Evolutionary conservation across 352 stramenopile species (phyloP).

Genomic region (Albugo candida): DNA sequence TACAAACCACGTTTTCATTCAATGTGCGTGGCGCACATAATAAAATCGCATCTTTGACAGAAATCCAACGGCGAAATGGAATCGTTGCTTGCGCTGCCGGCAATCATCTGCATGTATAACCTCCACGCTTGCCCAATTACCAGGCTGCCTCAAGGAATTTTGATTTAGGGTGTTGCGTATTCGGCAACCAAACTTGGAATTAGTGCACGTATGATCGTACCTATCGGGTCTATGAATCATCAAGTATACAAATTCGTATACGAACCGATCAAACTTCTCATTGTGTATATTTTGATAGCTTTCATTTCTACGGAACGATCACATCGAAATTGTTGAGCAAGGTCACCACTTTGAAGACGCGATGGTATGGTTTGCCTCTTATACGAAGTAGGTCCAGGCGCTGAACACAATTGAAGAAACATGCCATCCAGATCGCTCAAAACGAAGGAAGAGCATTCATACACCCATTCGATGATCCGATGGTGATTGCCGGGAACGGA

Average conservation of each 20-base stretch:
- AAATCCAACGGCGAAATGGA: slow-evolving; percentile 50
- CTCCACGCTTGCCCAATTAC: too few species aligned
- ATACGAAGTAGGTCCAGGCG: background rate
- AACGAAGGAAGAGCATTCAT: slow-evolving; percentile 88
- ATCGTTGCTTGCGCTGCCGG: slow-evolving; percentile 72
- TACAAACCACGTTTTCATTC: slow-evolving; percentile 96
- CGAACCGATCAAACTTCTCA: background rate
- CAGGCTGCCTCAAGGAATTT: too few species aligned
- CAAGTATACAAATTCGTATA: slow-evolving; percentile 51
- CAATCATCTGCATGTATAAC: slow-evolving; percentile 87
- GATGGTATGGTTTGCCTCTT: slow-evolving; percentile 13
- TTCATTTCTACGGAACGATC: slow-evolving; percentile 12
- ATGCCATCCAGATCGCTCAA: slow-evolving; percentile 81
- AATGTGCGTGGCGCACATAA: slow-evolving; percentile 97
- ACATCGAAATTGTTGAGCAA: slow-evolving; percentile 87
- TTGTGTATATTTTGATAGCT: background rate
- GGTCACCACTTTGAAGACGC: slow-evolving; percentile 95
- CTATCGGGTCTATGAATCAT: slow-evolving; percentile 86
- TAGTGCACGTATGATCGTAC: slow-evolving; percentile 93
- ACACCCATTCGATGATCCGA: slow-evolving; percentile 94
- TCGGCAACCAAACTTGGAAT: slow-evolving; percentile 85
- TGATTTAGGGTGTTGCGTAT: slow-evolving; percentile 79
- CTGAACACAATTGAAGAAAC: slow-evolving; percentile 22
- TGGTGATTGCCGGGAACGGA: slow-evolving; percentile 95
- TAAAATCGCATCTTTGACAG: slow-evolving; percentile 91